These are phyloP conservation scores for Leccinum pachyderme DNA, from an alignment of 1,284 basidiomycete genomes.

Conservation along the genomic window DNA sequence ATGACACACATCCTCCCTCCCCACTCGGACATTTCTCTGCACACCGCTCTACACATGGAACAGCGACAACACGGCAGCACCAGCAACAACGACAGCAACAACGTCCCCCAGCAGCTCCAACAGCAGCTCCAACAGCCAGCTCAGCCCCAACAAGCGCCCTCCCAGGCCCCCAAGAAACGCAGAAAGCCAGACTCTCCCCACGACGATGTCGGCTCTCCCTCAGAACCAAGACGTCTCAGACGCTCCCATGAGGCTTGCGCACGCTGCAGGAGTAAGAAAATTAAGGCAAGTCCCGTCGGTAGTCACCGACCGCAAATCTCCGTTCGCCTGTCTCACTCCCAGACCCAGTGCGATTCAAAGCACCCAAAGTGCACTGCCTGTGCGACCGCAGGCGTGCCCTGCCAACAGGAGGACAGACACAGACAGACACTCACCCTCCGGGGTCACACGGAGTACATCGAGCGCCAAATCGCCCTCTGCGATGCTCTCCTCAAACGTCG, in stretches of 20 bases:
- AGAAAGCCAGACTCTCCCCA: conserved; percentile 51
- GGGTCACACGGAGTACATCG: conserved; percentile 75
- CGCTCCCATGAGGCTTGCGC: conserved; percentile 86
- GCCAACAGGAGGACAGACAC: conserved; percentile 82
- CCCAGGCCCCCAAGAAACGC: conserved; percentile 52
- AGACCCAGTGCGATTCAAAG: conserved; percentile 77
- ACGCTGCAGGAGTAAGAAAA: conserved; percentile 88
- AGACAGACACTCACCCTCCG: conserved; percentile 78
- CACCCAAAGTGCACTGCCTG: conserved; percentile 81
- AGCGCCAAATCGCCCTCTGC: conserved; percentile 72
- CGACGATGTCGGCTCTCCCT: conserved; percentile 51
- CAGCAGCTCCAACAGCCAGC: conserved; percentile 37
- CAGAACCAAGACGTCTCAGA: conserved; percentile 73
- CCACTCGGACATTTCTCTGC: conserved; percentile 50
- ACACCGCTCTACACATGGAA: conserved; percentile 65
- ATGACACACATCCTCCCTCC: conserved; percentile 50
- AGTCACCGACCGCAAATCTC: conserved; percentile 81
- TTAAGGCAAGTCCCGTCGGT: conserved; percentile 88
- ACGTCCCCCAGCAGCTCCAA: conserved; percentile 34
- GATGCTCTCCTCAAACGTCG: conserved; percentile 71
- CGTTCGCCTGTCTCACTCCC: conserved; percentile 38
- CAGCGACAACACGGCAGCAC: conserved; percentile 45
- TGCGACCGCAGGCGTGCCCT: conserved; percentile 69
- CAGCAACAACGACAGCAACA: conserved; percentile 20
- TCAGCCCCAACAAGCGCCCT: conserved; percentile 35